These are phyloP conservation scores for Hyphodiscus hymeniophilus DNA, from an alignment of 495 filamentous ascomycete genomes.

Conservation along the genomic window DNA sequence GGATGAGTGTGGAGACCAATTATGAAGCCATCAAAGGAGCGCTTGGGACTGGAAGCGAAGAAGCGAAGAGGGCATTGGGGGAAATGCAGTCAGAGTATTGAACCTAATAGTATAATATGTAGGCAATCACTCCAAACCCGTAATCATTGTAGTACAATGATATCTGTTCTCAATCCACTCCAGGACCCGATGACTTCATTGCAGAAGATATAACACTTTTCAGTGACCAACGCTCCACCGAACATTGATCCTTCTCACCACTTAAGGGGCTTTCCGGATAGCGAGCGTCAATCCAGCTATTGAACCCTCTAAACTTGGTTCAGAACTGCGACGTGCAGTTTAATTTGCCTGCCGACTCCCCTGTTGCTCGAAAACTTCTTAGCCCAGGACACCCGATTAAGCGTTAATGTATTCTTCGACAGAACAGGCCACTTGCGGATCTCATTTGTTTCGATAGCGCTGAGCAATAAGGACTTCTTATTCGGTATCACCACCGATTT, in stretches of 20 bases:
- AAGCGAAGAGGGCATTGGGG: conserved; percentile 51
- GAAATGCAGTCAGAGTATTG: conserved; percentile 60
- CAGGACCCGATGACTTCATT: background rate
- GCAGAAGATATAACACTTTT: background rate
- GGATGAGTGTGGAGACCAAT: conserved; percentile 80
- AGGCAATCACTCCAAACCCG: background rate
- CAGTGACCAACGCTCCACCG: background rate
- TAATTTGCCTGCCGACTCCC: too few relatives aligned
- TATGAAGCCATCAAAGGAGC: conserved; percentile 57
- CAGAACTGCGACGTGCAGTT: too few relatives aligned
- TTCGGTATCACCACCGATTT: too few relatives aligned
- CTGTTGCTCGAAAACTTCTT: too few relatives aligned
- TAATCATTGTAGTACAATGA: background rate
- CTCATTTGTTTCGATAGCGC: too few relatives aligned
- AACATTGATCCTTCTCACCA: background rate
- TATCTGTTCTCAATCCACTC: background rate
- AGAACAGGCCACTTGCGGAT: too few relatives aligned
- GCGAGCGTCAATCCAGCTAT: too few relatives aligned
- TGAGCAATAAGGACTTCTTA: too few relatives aligned
- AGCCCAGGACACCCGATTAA: too few relatives aligned
- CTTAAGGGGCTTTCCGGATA: background rate
- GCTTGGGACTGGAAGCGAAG: conserved; percentile 42
- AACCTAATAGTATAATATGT: conserved; percentile 28
- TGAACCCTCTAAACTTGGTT: too few relatives aligned
- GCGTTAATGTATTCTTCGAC: too few relatives aligned